Base-by-base conservation (phyloP, 192 early-diverging fungal species). In the Powellomyces hirtus region DNA sequence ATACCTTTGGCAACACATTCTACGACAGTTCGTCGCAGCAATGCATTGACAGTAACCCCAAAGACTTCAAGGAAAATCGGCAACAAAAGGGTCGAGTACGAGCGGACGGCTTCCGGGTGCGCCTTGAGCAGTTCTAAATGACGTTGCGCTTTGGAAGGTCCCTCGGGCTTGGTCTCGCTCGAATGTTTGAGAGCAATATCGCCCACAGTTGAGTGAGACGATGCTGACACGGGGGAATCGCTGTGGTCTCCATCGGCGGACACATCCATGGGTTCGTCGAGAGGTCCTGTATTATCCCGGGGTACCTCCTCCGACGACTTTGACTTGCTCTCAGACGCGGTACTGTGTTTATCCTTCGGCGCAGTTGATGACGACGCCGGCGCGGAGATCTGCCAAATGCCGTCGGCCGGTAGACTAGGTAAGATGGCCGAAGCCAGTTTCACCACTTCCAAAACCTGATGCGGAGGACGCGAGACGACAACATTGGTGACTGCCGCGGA, bases 1-100 rank as follows among this genome's bases (percentile, higher is more conserved):
- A 81, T 58, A 10, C 68, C 59, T 51, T 83, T 81, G 13, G 89
- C 78, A 1, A 88, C 75, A 20, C 84, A 77, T 68, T 92, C 78
- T 30, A 85, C 73, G 27, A 68, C 59, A 22, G 61, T 61, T 13
- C 70, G 87, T 8, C 91, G 86, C 4, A 89, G 76, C 26, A 70
- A 72, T 4, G 80, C 53, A 46, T 91, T 86, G 11, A 90, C 86
- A 0, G 89, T 90, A 0, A 86, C 82, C 0, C 79, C 70, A 64
- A 91, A 92, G 0, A 94, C 82, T 45, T 90, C 84, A 33, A 91
- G 77, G 59, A 93, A 49, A 14, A 90, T 76, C 6, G 92, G 93
- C 7, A 93, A 69, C 20, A 91, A 53, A 27, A 42, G 13, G 26
- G 52, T 33, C 20, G 68, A n/a, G 46, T 65, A 65, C 36, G 1